Percentiles rank a stretch among this genome's conserved stretches.
Conservation (phyloP, 257 asterid species). For the Voacanga thouarsii region DNA sequence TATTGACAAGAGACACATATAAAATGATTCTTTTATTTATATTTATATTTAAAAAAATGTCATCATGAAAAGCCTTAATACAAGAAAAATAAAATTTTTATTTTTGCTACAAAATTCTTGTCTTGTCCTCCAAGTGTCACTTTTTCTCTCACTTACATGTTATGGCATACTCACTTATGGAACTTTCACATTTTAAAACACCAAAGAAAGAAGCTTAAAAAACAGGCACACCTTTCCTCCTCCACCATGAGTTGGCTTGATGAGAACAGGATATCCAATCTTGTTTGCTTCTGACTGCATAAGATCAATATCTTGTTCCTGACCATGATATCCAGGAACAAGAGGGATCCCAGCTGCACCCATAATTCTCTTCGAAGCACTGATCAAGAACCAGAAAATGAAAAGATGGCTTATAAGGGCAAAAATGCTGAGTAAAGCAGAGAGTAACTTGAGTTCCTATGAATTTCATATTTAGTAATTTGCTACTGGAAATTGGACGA, state of each 20-base stretch:
- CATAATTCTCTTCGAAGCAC: conserved; percentile 99
- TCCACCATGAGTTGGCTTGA: conserved; percentile 99
- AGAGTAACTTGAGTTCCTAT: no score
- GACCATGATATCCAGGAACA: conserved; percentile 98
- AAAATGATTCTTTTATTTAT: background rate
- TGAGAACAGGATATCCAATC: conserved; percentile 91
- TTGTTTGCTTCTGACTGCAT: conserved; percentile 93
- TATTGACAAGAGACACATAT: conserved; percentile 25
- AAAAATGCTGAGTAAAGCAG: no score
- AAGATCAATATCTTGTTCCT: conserved; percentile 75
- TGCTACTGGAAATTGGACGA: no score
- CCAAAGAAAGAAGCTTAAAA: conserved; percentile 13
- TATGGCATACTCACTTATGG: background rate
- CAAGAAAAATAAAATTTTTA: background rate
- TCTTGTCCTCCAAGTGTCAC: background rate
- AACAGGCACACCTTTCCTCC: conserved; percentile 79
- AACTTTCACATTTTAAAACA: background rate
- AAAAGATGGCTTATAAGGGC: no score
- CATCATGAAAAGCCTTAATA: no score
- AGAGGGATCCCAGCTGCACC: conserved; percentile 99
- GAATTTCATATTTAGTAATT: no score
- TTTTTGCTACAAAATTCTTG: background rate
- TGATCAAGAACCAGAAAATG: conserved; percentile 25
- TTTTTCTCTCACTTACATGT: background rate
- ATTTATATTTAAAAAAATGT: no score